Evolutionary conservation across 495 filamentous ascomycete species (phyloP).

Genomic region (Barbatosphaeria neglecta): DNA sequence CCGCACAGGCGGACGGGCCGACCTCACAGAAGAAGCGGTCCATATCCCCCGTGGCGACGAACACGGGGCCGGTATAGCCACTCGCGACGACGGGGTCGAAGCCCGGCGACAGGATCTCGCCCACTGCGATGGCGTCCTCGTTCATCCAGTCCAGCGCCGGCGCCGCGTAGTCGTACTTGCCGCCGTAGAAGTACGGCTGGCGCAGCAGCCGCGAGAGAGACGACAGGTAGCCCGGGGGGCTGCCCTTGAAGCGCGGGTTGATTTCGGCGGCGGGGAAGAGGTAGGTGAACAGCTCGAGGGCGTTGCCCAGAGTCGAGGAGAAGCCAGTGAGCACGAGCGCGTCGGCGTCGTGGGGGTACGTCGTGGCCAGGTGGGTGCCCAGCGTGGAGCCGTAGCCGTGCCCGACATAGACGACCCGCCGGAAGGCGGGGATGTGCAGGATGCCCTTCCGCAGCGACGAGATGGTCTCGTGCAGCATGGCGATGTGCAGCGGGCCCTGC

Average conservation of each 20-base stretch:
- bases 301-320: not conserved
- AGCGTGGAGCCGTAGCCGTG: constrained; percentile 7
- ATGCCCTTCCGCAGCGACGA: not conserved
- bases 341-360: constrained; percentile 3
- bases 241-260: not conserved
- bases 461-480: constrained; percentile 4
- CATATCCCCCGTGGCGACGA: not conserved
- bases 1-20: not conserved
- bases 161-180: not conserved
- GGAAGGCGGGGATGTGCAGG: not conserved
- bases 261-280: not conserved
- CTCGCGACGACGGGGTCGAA: not conserved
- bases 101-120: not conserved
- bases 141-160: not conserved
- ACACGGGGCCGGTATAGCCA: not conserved
- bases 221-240: not conserved
- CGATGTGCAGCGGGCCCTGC: constrained; percentile 6
- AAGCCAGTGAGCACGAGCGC: constrained; percentile 7
- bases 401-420: constrained; percentile 6
- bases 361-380: constrained; percentile 3
- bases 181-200: not conserved
- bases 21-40: not conserved
- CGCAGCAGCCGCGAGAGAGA: not conserved
- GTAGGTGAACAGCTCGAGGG: not conserved
- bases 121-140: not conserved